A percentile compares a stretch with the other conserved stretches of the same genome.
phyloP scores from a whole-genome alignment of 2,329 filamentous ascomycete species.

The Penicillium decumbens region DNA sequence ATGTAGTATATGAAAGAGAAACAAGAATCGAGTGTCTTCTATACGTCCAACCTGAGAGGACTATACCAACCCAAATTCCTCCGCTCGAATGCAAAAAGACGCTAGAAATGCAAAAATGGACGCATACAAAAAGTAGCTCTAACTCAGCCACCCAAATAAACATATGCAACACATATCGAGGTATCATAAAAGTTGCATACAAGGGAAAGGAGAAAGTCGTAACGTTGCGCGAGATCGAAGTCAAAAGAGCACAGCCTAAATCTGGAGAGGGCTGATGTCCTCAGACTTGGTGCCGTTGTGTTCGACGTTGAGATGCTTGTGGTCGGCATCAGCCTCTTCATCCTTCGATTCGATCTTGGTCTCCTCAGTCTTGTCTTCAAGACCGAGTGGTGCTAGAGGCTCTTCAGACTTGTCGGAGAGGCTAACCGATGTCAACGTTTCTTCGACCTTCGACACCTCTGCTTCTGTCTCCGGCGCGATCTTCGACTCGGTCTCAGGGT shows the following conservation, averaged over 20 bases:
- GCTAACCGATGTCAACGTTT: not conserved
- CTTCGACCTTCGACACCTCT: not conserved
- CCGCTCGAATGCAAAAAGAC: not conserved
- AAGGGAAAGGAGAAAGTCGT: not conserved
- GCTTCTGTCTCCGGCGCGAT: not conserved
- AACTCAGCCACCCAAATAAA: not conserved
- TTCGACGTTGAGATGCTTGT: not conserved
- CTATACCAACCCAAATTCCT: not conserved
- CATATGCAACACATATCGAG: slow-evolving; percentile 3
- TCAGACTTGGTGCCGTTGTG: not conserved
- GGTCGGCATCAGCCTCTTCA: not conserved
- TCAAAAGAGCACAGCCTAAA: not conserved
- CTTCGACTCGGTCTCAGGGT: not conserved
- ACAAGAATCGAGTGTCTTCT: not conserved
- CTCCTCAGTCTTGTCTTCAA: not conserved
- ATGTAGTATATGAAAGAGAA: not conserved
- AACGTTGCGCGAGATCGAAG: not conserved
- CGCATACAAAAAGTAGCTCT: not conserved
- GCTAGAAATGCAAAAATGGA: slow-evolving; percentile 3
- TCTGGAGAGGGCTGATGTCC: not conserved
- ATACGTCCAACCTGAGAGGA: not conserved
- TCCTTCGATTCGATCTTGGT: not conserved
- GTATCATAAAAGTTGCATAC: slow-evolving; percentile 1
- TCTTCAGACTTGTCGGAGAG: not conserved
- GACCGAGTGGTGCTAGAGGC: not conserved